Percentiles rank a stretch among this genome's conserved stretches.
Evolutionary conservation across 2,329 filamentous ascomycete genomes (phyloP).

Genomic region (Verticillium albo-atrum): DNA sequence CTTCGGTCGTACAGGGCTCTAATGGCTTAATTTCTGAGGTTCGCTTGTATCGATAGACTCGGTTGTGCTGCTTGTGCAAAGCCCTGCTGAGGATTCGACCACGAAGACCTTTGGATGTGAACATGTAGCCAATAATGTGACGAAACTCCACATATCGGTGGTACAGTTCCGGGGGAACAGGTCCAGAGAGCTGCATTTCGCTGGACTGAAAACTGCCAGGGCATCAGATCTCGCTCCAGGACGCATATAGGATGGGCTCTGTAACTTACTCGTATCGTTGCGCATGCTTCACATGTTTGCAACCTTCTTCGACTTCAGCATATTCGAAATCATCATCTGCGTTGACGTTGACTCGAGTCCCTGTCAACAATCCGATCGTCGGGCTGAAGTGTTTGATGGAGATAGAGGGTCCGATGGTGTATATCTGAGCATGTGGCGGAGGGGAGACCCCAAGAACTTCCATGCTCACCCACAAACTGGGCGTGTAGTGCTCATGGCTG

Average conservation of each 20-base stretch:
- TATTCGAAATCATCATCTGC: conserved; percentile 39
- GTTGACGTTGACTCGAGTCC: conserved; percentile 63
- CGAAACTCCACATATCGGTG: conserved; percentile 92
- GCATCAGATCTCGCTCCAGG: not conserved
- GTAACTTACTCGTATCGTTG: conserved; percentile 72
- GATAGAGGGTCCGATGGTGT: conserved; percentile 70
- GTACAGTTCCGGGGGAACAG: conserved; percentile 75
- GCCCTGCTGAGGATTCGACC: conserved; percentile 79
- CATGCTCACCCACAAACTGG: conserved; percentile 67
- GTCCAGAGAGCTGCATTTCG: conserved; percentile 82
- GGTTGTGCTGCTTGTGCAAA: conserved; percentile 82
- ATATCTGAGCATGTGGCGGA: conserved; percentile 63
- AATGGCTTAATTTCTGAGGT: conserved; percentile 34
- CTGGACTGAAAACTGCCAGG: conserved; percentile 79
- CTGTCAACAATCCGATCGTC: conserved; percentile 76
- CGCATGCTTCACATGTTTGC: conserved; percentile 19
- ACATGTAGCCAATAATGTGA: conserved; percentile 86
- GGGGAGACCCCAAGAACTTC: conserved; percentile 72
- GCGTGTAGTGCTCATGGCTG: conserved; percentile 65
- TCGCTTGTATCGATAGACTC: conserved; percentile 87
- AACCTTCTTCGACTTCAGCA: conserved; percentile 17
- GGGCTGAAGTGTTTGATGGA: conserved; percentile 87
- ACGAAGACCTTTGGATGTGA: conserved; percentile 70
- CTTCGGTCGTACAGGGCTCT: conserved; percentile 60
- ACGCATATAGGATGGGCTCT: too few relatives aligned